Evolutionary conservation across 208 protist genomes (phyloP), one percentile per base, ranked within the genome.

Genomic region (Trypanosoma rangeli): DNA sequence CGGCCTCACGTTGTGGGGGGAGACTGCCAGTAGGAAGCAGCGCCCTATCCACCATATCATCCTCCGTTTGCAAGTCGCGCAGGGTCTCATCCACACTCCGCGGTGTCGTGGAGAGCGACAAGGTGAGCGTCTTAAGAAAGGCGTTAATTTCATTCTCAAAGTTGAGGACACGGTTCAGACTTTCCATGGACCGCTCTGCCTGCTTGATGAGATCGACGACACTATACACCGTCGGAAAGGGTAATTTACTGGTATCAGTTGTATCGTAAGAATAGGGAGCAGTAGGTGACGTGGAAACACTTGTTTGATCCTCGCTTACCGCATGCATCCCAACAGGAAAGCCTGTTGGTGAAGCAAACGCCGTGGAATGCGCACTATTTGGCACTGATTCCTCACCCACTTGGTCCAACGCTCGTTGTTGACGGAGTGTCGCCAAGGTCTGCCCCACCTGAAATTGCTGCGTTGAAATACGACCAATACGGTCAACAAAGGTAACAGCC

Each of bases 121-220:
- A 76, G 10, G 91, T 94, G 50, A 96, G 80, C 10, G 87, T 87
- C 69, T 91, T 89, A 54, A 96, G 79, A 62, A 96, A 94, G 12
- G 91, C 88, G 3, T 79, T 78, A 74, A 93, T 91, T 66, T 96
- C 91, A 65, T 94, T 85, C 46, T 96, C 85, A 48, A 96, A 83
- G 50, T 80, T 91, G 26, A 93, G 65, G 0, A 77, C 77, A 13
- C 53, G 48, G 74, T 90, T 86, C 48, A 95, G 79, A 33, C 82
- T 67, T 33, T 84, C 74, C 69, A 92, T 86, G 52, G 90, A 79
- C 0, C 20, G 28, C 46, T 86, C 85, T 20, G 94, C 73, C 3
- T 57, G 28, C 20, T 64, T 72, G 15, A 92, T 68, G 5, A 94
- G 26, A 12, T 91, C 81, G 0, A 87, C 9, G 24, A 90, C 64